phyloP scores from a whole-genome alignment of 345 rosid genomes.

The Erodium maritimum region DNA sequence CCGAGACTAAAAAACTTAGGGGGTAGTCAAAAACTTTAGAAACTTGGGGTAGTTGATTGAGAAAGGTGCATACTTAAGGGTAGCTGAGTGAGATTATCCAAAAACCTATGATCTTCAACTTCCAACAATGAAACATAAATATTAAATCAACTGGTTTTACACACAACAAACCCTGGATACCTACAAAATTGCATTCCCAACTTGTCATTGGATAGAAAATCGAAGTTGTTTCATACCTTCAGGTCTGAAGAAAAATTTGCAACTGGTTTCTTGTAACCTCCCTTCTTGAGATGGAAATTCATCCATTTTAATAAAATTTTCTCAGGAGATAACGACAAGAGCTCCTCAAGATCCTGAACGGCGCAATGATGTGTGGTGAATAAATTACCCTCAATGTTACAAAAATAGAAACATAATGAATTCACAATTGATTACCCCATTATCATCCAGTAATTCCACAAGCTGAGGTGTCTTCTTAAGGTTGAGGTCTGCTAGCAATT shows the following conservation, averaged over 20 bases:
- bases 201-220: not conserved
- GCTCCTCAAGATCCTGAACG: conserved; percentile 78
- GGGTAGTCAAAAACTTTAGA: too few species aligned
- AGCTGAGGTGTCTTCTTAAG: conserved; percentile 95
- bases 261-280: conserved; percentile 72
- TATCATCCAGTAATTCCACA: conserved; percentile 77
- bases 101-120: not conserved
- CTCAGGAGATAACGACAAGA: conserved; percentile 81
- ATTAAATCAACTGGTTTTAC: not conserved
- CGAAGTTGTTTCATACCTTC: conserved; percentile 33
- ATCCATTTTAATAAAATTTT: conserved; percentile 78
- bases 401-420: not conserved
- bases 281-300: conserved; percentile 88
- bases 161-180: not conserved
- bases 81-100: too few species aligned
- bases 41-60: too few species aligned
- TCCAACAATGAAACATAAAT: not conserved
- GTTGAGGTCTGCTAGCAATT: conserved; percentile 77
- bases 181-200: not conserved
- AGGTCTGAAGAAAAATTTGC: conserved; percentile 76
- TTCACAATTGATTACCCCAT: conserved; percentile 32
- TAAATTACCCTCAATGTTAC: not conserved
- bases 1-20: too few species aligned
- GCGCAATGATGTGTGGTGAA: conserved; percentile 4
- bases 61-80: too few species aligned